Evolutionary conservation across 148 eudicot genomes (phyloP).

Genomic region (Fallopia convolvulus): DNA sequence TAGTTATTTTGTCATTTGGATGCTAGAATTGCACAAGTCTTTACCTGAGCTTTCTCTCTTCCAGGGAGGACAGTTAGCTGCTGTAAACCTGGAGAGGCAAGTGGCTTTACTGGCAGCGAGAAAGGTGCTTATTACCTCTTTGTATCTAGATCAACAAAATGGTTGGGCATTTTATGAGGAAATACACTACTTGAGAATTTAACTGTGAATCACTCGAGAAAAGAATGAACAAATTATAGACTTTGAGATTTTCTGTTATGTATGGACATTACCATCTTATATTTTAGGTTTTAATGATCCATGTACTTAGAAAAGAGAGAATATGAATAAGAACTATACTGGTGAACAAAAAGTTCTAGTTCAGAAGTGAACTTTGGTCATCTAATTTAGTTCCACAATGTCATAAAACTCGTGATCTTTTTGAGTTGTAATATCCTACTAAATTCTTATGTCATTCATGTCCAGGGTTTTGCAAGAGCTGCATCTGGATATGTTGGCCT

Average conservation of each 20-base stretch:
- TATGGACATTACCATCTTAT: background rate
- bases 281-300: background rate
- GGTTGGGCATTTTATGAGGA: background rate
- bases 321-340: background rate
- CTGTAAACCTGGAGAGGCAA: constrained; percentile 41
- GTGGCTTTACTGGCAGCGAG: constrained; percentile 45
- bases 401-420: background rate
- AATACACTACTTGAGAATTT: background rate
- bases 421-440: background rate
- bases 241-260: background rate
- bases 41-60: constrained; percentile 7
- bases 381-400: background rate
- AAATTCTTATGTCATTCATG: background rate
- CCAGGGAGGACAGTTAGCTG: constrained; percentile 56
- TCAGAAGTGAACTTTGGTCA: background rate
- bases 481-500: constrained; percentile 11
- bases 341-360: background rate
- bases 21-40: background rate
- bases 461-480: constrained; percentile 13
- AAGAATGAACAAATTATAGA: background rate
- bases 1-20: background rate
- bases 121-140: constrained; percentile 27
- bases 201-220: background rate
- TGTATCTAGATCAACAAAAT: background rate
- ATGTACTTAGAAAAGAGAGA: background rate